Base-by-base conservation (phyloP, 176 grass and related monocot species). In the Oryza australiensis region DNA sequence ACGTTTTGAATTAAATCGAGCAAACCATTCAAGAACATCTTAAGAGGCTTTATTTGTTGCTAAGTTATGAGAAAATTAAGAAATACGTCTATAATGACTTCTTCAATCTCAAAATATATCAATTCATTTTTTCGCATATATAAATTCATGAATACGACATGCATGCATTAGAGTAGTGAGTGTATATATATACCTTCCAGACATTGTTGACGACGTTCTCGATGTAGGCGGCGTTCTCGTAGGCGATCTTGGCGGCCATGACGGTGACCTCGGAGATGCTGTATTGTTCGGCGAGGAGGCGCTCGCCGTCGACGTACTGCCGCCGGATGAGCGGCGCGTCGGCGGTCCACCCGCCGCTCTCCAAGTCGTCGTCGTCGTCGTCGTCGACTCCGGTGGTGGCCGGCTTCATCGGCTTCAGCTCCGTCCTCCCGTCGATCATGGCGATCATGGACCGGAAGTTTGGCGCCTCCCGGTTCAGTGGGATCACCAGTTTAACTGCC, bases 161-260 rank as follows among this genome's bases (percentile, higher is more conserved):
- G n/a, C n/a, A n/a, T n/a, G n/a, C n/a, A n/a, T n/a, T n/a, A n/a
- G n/a, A n/a, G n/a, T n/a, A n/a, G n/a, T n/a, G n/a, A n/a, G n/a
- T n/a, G n/a, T n/a, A 2, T 45, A 13, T 18, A 11, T 16, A 14
- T 86, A 94, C 89, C 86, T 94, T 94, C 92, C 92, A 94, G 55
- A 89, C 77, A 12, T 94, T 89, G 20, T 76, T 89, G 69, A 94
- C 87, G 3, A 80, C 80, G 42, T 91, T 79, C 78, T 91, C 48
- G 10, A 94, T 79, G 81, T 89, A 89, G 11, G 86, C 84, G 3
- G 60, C 59, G 46, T 94, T 94, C 84, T 94, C 92, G 29, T 87
- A 91, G 22, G 81, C 85, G 37, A 84, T 62, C 57, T 89, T 87
- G 77, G 86, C 74, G 1, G 89, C 64, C 79, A 94, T 89, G 32